These are phyloP conservation scores for Pseudoturritis turrita DNA, from an alignment of 345 rosid genomes.

Conservation along the genomic window DNA sequence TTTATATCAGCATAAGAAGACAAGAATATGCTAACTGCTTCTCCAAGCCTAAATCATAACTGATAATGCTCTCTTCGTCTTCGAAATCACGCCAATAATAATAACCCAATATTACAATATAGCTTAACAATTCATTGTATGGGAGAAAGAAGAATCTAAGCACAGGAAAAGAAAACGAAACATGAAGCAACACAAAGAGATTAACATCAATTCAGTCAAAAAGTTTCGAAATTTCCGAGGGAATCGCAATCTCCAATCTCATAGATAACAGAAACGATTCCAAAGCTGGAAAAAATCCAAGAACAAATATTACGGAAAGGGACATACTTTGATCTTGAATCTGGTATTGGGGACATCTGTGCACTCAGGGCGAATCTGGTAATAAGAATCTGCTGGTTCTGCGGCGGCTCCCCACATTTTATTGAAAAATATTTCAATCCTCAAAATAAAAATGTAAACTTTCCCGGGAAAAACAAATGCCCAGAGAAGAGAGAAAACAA, in stretches of 20 bases:
- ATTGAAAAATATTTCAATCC: background rate
- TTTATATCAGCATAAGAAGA: no score
- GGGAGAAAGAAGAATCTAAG: background rate
- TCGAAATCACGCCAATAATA: background rate
- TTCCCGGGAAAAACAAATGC: conserved; percentile 10
- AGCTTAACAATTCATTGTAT: background rate
- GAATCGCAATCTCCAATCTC: background rate
- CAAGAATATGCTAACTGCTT: background rate
- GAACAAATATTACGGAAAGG: background rate
- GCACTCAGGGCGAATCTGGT: conserved; percentile 90
- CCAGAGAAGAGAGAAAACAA: background rate
- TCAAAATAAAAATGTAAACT: conserved; percentile 1
- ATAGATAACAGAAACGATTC: background rate
- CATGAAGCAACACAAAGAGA: no score
- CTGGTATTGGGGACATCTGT: conserved; percentile 81
- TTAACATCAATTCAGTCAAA: background rate
- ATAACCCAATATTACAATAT: background rate
- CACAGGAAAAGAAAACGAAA: background rate
- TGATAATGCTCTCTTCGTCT: background rate
- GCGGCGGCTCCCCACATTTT: conserved; percentile 74
- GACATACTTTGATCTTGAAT: conserved; percentile 88
- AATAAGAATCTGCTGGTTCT: conserved; percentile 83
- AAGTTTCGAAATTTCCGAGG: background rate
- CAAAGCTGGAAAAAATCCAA: background rate
- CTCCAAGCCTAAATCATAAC: background rate